Conservation (phyloP, 2,329 filamentous ascomycete genomes). For the Stachybotrys chlorohalonatus region DNA sequence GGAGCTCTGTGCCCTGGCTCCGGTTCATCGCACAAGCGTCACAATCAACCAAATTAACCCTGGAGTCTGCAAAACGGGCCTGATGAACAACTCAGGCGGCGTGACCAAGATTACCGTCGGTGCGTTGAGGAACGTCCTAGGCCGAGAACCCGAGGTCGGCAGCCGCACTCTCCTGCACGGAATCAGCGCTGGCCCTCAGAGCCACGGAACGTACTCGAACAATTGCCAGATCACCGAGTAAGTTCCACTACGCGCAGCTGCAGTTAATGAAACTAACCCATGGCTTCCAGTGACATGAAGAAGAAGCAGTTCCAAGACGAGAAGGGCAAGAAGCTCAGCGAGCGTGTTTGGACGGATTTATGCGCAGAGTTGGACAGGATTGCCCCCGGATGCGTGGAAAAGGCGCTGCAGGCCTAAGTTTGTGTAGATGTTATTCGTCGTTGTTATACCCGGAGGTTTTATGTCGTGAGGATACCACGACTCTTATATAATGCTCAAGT, state of each 20-base stretch:
- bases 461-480: not conserved
- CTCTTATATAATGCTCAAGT: not conserved
- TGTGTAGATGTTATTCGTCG: not conserved
- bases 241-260: conserved; percentile 2
- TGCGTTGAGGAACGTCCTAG: conserved; percentile 1
- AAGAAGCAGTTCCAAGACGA: not conserved
- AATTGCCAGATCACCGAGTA: conserved; percentile 17
- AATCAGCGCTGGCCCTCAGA: conserved; percentile 12
- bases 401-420: not conserved
- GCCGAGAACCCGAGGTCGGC: conserved; percentile 15
- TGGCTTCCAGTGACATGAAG: not conserved
- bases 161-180: conserved; percentile 18
- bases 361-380: not conserved
- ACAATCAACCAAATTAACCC: conserved; percentile 20
- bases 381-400: not conserved
- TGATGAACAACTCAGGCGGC: conserved; percentile 1
- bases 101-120: not conserved
- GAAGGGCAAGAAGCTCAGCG: not conserved
- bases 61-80: conserved; percentile 16
- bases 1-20: conserved; percentile 15
- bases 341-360: not conserved
- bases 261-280: not conserved
- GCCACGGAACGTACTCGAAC: conserved; percentile 15
- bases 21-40: conserved; percentile 16
- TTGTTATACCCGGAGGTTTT: not conserved